These are phyloP conservation scores for Chaetomidium leptoderma DNA, from an alignment of 495 filamentous ascomycete genomes.

Conservation along the genomic window DNA sequence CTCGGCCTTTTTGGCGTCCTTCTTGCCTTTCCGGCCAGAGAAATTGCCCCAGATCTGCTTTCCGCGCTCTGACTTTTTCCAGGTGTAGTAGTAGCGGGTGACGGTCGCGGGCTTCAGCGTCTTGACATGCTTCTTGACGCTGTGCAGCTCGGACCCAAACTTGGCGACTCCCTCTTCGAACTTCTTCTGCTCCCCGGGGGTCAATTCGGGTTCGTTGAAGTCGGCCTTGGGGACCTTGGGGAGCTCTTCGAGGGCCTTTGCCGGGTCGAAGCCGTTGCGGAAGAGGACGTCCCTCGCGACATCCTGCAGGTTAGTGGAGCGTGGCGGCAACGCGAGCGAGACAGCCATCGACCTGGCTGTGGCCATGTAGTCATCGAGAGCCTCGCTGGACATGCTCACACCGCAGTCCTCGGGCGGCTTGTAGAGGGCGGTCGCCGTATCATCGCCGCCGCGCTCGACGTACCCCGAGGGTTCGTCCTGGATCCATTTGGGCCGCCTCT, in stretches of 20 bases:
- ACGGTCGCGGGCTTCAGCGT: constrained; percentile 71
- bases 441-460: constrained; percentile 75
- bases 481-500: constrained; percentile 85
- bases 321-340: constrained; percentile 59
- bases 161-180: constrained; percentile 92
- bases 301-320: constrained; percentile 83
- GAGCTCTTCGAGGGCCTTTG: constrained; percentile 70
- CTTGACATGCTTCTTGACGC: constrained; percentile 79
- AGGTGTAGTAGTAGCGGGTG: constrained; percentile 91
- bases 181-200: constrained; percentile 70
- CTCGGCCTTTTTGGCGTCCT: constrained; percentile 65
- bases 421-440: constrained; percentile 54
- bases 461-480: constrained; percentile 89
- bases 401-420: constrained; percentile 54
- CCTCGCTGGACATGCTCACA: constrained; percentile 41
- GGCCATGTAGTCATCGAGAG: constrained; percentile 69
- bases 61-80: constrained; percentile 91
- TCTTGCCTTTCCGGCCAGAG: constrained; percentile 80
- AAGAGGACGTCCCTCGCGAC: constrained; percentile 74
- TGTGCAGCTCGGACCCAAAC: constrained; percentile 84
- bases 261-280: constrained; percentile 62
- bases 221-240: constrained; percentile 63
- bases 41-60: constrained; percentile 86
- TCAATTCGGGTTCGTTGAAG: constrained; percentile 81
- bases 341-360: constrained; percentile 58